Evolutionary conservation across 345 rosid genomes (phyloP), one percentile per base, ranked within the genome.

Genomic region (Pelargonium nanum): DNA sequence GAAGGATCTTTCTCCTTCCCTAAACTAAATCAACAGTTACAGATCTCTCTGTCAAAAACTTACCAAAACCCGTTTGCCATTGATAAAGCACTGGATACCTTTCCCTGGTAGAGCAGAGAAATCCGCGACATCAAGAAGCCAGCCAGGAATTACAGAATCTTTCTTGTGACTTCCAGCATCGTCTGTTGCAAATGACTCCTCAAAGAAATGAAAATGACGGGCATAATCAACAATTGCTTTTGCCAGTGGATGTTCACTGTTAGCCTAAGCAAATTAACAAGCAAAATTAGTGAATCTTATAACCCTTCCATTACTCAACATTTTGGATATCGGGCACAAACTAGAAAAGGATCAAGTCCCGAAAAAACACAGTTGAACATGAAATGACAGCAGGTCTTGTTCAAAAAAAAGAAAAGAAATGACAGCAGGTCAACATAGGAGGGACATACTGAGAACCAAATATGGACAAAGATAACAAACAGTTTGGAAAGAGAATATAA

Each of bases 241-340:
- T 53, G 80, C 97, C 71, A 90, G 67, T 25, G 99, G 99, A 72
- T 94, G 99, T 66, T 94, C 99, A 72, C 99, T 94, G 85, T 89
- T 88, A 70, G 89, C 95, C 99, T 94, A 75, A 60, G 48, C 48
- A 40, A 75, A 40, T 12, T 0, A 40, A 40, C 15, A 8, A 6
- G 15, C 48, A 40, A 40, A 40, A 40, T 40, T 40, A 40, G 48
- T 40, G 48, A 40, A 9, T 40, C 48, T 40, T 6, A 12, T 17
- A 5, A 12, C 40, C 40, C 40, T 30, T 30, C 6, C 10, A 5
- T 30, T 30, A 30, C 40, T 30, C 40, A 30, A 30, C 1, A n/a
- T n/a, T n/a, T n/a, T n/a, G n/a, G n/a, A n/a, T n/a, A n/a, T n/a
- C n/a, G n/a, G n/a, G n/a, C n/a, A n/a, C n/a, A n/a, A n/a, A n/a